phyloP scores from a whole-genome alignment of 2,329 filamentous ascomycete species.

The Cercospora zeina region DNA sequence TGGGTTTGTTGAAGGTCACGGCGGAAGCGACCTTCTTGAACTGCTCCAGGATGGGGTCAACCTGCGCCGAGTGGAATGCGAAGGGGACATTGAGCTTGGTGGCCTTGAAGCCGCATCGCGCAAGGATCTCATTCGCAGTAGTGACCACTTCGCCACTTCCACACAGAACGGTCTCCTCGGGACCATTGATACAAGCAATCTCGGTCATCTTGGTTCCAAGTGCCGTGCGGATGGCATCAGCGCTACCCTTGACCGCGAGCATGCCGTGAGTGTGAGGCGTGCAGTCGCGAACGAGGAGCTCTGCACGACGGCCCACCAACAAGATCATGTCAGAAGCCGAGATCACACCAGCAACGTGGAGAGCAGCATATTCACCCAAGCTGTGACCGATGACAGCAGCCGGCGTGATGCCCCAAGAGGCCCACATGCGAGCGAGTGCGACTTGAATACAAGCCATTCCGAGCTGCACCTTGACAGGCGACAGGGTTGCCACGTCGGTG shows the following conservation, averaged over 20 bases:
- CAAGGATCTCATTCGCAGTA: constrained; percentile 53
- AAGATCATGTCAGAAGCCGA: constrained; percentile 71
- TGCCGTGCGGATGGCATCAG: constrained; percentile 55
- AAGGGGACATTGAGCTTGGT: constrained; percentile 65
- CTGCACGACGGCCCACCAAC: constrained; percentile 68
- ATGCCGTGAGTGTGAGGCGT: constrained; percentile 66
- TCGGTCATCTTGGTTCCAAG: constrained; percentile 54
- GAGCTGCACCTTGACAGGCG: constrained; percentile 55
- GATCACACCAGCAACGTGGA: constrained; percentile 69
- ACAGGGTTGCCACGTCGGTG: constrained; percentile 52
- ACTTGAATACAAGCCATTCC: constrained; percentile 57
- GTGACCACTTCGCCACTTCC: constrained; percentile 62
- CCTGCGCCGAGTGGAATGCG: constrained; percentile 66
- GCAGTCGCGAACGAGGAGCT: constrained; percentile 65
- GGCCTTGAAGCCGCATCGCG: constrained; percentile 58
- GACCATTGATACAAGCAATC: constrained; percentile 74
- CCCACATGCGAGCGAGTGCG: constrained; percentile 55
- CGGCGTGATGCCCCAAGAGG: constrained; percentile 56
- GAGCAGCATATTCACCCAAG: constrained; percentile 71
- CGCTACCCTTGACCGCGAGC: constrained; percentile 59
- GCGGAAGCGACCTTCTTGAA: constrained; percentile 58
- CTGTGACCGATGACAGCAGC: constrained; percentile 58
- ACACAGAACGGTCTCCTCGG: constrained; percentile 72
- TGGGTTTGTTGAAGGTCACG: constrained; percentile 60
- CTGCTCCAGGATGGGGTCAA: constrained; percentile 62